phyloP scores from a whole-genome alignment of 208 protist genomes.

The Acanthamoeba polyphaga region DNA sequence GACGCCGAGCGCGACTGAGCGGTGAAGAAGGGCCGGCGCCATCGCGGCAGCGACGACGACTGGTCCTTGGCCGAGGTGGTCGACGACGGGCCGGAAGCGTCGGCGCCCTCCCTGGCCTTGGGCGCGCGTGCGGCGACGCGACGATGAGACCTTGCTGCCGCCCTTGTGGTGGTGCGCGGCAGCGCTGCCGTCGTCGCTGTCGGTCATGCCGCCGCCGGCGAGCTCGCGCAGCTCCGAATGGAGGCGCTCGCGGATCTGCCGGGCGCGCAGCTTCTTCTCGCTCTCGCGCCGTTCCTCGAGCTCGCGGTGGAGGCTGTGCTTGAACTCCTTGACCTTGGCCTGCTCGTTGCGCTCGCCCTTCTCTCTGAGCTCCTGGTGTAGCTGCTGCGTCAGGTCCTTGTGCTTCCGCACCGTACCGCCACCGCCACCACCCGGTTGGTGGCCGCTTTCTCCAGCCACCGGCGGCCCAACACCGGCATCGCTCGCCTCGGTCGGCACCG shows the following conservation, averaged over 20 bases:
- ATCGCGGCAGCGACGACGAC: neutral
- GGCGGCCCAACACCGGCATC: too few relatives aligned
- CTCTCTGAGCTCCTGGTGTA: neutral
- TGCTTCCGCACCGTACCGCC: neutral
- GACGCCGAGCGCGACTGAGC: neutral
- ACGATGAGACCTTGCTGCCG: neutral
- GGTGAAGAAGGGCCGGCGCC: slow-evolving; percentile 2
- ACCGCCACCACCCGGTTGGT: neutral
- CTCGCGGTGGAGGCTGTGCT: neutral
- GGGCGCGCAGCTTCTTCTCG: neutral
- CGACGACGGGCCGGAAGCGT: neutral
- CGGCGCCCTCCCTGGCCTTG: neutral
- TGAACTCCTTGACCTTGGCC: slow-evolving; percentile 3
- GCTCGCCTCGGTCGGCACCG: too few relatives aligned
- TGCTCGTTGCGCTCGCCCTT: slow-evolving; percentile 29
- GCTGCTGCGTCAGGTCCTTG: neutral
- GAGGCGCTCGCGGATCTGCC: neutral
- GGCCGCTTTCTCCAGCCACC: neutral
- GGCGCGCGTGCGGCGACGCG: too few relatives aligned
- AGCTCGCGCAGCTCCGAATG: neutral
- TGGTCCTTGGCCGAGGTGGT: neutral
- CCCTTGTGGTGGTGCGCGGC: neutral
- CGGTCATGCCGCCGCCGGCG: neutral
- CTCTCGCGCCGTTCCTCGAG: neutral
- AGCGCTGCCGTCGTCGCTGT: neutral